Percentiles rank a stretch among this genome's conserved stretches.
Evolutionary conservation across 129 eudicot genomes (phyloP).

Genomic region (Flaveria robusta): DNA sequence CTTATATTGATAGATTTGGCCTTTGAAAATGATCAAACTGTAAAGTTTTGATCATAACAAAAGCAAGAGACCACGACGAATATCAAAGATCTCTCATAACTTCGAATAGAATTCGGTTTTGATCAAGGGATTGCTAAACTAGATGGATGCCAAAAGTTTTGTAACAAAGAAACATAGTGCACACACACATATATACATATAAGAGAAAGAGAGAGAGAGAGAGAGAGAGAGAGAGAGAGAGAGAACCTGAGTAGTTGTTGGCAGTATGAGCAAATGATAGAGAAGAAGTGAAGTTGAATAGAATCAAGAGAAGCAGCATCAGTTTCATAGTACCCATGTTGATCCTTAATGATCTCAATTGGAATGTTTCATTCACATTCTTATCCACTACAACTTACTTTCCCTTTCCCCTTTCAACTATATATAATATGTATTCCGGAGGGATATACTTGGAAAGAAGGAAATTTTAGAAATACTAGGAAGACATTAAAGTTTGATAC

Average conservation of each 20-base stretch:
- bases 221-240: neutral
- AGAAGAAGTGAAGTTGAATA: neutral
- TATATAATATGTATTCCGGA: neutral
- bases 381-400: neutral
- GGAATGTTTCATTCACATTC: neutral
- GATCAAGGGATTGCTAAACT: neutral
- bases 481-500: too few species aligned
- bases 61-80: neutral
- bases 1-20: neutral
- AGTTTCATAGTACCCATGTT: neutral
- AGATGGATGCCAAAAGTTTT: neutral
- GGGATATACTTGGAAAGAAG: too few species aligned
- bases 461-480: too few species aligned
- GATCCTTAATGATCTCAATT: neutral
- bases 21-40: neutral
- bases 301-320: neutral
- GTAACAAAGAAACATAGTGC: neutral
- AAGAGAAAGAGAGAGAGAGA: neutral
- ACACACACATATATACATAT: too few species aligned
- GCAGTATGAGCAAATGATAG: neutral
- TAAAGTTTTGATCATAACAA: neutral
- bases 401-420: neutral
- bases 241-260: neutral
- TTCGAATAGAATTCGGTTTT: neutral
- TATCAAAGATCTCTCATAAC: neutral